These are phyloP conservation scores for Chlorella sp. DNA, from an alignment of 139 green algal genomes.

Conservation along the genomic window DNA sequence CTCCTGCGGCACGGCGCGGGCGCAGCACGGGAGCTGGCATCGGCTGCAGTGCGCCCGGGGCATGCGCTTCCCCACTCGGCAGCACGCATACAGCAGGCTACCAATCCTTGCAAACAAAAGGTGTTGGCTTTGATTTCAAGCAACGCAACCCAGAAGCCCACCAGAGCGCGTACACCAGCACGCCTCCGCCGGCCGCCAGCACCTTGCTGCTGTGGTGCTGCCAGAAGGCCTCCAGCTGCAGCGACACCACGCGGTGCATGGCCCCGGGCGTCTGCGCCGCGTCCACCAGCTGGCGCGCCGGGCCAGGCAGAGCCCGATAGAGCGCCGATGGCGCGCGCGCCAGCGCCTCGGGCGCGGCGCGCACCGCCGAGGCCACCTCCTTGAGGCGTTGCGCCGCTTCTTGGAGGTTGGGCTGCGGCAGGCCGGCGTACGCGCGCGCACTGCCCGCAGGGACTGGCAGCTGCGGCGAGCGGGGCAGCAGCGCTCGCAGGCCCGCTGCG, in stretches of 20 bases:
- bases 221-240: slow-evolving; percentile 69
- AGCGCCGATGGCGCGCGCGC: not conserved
- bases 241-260: slow-evolving; percentile 42
- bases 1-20: too few species aligned
- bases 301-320: slow-evolving; percentile 10
- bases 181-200: slow-evolving; percentile 20
- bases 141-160: too few species aligned
- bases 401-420: not conserved
- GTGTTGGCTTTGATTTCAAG: too few species aligned
- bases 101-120: too few species aligned
- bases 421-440: too few species aligned
- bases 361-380: not conserved
- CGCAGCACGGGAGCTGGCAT: too few species aligned
- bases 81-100: too few species aligned
- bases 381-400: not conserved
- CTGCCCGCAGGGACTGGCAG: too few species aligned
- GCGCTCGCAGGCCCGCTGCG: too few species aligned
- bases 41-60: too few species aligned
- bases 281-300: slow-evolving; percentile 25
- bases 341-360: not conserved
- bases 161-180: slow-evolving; percentile 55
- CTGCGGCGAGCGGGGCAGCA: too few species aligned
- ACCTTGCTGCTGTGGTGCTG: slow-evolving; percentile 48
- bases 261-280: slow-evolving; percentile 27
- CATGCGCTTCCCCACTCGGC: too few species aligned